A percentile compares a stretch with the other conserved stretches of the same genome.
These are phyloP conservation scores for Rhizopus stolonifer DNA, from an alignment of 371 early-diverging fungal species.

Conservation along the genomic window DNA sequence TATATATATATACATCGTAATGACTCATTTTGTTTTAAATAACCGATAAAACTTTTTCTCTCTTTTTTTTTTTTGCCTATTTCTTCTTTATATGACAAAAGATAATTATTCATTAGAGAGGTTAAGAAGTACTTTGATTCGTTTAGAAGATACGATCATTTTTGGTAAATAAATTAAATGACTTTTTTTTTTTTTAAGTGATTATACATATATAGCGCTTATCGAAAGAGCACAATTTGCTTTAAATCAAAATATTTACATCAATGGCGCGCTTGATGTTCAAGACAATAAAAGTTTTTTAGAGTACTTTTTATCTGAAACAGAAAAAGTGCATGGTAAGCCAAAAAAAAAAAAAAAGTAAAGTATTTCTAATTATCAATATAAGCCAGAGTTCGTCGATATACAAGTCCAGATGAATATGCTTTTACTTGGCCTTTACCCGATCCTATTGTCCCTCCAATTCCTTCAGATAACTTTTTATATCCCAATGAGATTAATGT, in stretches of 20 bases:
- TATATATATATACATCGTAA: too few species aligned
- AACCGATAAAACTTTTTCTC: too few species aligned
- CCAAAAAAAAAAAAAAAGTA: too few species aligned
- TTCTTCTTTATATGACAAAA: too few species aligned
- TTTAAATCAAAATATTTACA: slow-evolving; percentile 79
- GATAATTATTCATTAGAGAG: too few species aligned
- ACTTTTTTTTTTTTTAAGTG: too few species aligned
- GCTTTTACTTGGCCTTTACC: slow-evolving; percentile 88
- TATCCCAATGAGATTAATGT: slow-evolving; percentile 79
- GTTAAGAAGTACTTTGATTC: slow-evolving; percentile 76
- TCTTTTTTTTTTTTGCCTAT: too few species aligned
- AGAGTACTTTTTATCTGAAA: slow-evolving; percentile 86
- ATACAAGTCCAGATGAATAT: slow-evolving; percentile 90
- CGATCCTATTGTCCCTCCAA: slow-evolving; percentile 79
- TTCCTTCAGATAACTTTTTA: slow-evolving; percentile 76
- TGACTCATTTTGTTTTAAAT: too few species aligned
- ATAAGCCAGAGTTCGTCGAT: slow-evolving; percentile 93
- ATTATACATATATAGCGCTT: too few species aligned
- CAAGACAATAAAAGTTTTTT: slow-evolving; percentile 75
- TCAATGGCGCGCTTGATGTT: slow-evolving; percentile 66
- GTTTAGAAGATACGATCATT: slow-evolving; percentile 94
- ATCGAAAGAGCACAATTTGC: slow-evolving; percentile 94
- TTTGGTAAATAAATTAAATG: slow-evolving; percentile 86
- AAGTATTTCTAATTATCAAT: too few species aligned
- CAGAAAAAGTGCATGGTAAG: slow-evolving; percentile 89